These are phyloP conservation scores for Capsicum pubescens DNA, from an alignment of 257 asterid genomes.

Conservation along the genomic window DNA sequence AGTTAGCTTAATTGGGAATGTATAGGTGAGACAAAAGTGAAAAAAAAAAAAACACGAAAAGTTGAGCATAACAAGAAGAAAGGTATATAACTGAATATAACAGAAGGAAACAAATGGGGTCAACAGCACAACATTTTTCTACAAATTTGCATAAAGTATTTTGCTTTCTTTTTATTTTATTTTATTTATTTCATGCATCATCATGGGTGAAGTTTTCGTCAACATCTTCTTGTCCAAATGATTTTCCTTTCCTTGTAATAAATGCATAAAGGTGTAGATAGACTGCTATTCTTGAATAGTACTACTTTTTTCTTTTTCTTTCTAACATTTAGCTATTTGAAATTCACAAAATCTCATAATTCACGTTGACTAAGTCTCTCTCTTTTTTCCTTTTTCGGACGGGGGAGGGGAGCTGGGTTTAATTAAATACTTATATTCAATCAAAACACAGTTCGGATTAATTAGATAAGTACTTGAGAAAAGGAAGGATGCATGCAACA, in stretches of 20 bases:
- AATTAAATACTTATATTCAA: no score
- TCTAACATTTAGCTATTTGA: background rate
- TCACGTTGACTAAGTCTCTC: no score
- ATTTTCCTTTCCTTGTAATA: background rate
- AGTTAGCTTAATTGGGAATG: background rate
- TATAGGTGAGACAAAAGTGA: background rate
- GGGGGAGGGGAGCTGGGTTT: no score
- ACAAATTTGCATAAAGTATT: background rate
- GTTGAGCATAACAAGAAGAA: constrained; percentile 14
- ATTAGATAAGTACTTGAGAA: no score
- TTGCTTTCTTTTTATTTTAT: no score
- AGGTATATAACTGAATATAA: constrained; percentile 20
- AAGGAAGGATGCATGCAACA: no score
- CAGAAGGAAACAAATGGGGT: constrained; percentile 26
- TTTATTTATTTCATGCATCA: background rate
- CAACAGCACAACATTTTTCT: background rate
- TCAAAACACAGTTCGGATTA: no score
- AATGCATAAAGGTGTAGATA: constrained; percentile 24
- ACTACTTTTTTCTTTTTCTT: background rate
- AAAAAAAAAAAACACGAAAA: background rate
- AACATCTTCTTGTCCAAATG: background rate
- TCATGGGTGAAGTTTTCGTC: constrained; percentile 20
- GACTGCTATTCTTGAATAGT: background rate
- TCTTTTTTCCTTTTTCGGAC: no score
- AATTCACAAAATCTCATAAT: background rate